Conservation (phyloP, 176 grass and related monocot species). For the Oryza nivara region DNA sequence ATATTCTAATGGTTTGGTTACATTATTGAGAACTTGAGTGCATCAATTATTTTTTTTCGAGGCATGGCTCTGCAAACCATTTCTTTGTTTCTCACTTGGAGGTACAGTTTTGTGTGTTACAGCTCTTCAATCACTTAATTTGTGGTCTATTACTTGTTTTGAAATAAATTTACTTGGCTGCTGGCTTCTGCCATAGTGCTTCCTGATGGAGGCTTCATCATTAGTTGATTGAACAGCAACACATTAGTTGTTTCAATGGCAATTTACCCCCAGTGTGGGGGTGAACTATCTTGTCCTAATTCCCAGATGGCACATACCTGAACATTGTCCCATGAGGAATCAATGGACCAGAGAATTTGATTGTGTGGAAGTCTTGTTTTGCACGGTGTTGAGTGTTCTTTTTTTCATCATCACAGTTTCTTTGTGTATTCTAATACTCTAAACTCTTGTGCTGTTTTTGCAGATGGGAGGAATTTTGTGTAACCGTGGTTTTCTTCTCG, state of each 20-base stretch:
- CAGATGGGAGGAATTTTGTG: constrained; percentile 69
- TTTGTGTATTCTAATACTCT: constrained; percentile 22
- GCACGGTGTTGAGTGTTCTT: too few relatives aligned
- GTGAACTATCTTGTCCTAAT: too few relatives aligned
- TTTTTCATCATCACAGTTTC: not conserved
- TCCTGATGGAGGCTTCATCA: too few relatives aligned
- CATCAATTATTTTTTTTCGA: not conserved
- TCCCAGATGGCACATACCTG: too few relatives aligned
- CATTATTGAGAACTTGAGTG: not conserved
- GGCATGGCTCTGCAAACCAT: not conserved
- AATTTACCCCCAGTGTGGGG: too few relatives aligned
- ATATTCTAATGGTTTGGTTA: not conserved
- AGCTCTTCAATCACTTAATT: not conserved
- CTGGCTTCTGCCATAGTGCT: not conserved
- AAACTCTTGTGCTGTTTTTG: constrained; percentile 29
- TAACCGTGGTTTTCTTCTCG: constrained; percentile 63
- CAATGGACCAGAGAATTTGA: too few relatives aligned
- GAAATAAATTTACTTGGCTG: not conserved
- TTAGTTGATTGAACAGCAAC: too few relatives aligned
- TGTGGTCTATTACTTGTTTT: not conserved
- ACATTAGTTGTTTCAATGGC: too few relatives aligned
- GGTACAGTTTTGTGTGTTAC: not conserved
- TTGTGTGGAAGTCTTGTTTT: too few relatives aligned
- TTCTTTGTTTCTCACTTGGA: not conserved
- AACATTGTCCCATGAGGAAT: too few relatives aligned